These are phyloP conservation scores for Babesia ovata DNA, from an alignment of 169 alveolate genomes.

Conservation along the genomic window DNA sequence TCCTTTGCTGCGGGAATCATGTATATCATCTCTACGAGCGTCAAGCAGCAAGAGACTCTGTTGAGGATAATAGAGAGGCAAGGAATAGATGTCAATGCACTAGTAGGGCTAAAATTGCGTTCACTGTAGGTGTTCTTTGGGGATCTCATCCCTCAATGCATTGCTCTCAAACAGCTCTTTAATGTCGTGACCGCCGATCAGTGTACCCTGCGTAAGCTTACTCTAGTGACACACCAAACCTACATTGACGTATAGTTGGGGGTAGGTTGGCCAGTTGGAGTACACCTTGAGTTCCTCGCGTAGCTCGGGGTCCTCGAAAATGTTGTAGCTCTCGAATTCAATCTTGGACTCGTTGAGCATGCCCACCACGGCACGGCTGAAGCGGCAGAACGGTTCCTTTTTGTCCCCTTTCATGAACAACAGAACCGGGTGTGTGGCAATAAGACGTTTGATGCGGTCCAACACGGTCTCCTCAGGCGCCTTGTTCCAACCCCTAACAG, in stretches of 20 bases:
- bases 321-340: slow-evolving; percentile 80
- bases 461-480: slow-evolving; percentile 37
- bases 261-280: slow-evolving; percentile 93
- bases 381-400: slow-evolving; percentile 80
- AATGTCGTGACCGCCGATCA: slow-evolving; percentile 82
- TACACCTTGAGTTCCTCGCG: slow-evolving; percentile 87
- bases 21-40: no score
- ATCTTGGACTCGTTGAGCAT: slow-evolving; percentile 74
- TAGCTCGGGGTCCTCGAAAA: slow-evolving; percentile 81
- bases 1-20: no score
- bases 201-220: slow-evolving; percentile 39
- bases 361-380: slow-evolving; percentile 76
- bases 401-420: slow-evolving; percentile 84
- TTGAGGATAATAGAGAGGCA: no score
- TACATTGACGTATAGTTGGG: slow-evolving; percentile 87
- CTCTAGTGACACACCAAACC: slow-evolving; percentile 38
- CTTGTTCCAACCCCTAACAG: slow-evolving; percentile 51
- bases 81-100: no score
- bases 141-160: slow-evolving; percentile 63
- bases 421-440: slow-evolving; percentile 68
- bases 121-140: slow-evolving; percentile 63
- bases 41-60: no score
- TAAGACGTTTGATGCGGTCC: slow-evolving; percentile 63
- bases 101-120: no score
- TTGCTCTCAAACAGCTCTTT: slow-evolving; percentile 72